Base-by-base conservation (phyloP, 139 green algal species). In the Coelastrella sp. region DNA sequence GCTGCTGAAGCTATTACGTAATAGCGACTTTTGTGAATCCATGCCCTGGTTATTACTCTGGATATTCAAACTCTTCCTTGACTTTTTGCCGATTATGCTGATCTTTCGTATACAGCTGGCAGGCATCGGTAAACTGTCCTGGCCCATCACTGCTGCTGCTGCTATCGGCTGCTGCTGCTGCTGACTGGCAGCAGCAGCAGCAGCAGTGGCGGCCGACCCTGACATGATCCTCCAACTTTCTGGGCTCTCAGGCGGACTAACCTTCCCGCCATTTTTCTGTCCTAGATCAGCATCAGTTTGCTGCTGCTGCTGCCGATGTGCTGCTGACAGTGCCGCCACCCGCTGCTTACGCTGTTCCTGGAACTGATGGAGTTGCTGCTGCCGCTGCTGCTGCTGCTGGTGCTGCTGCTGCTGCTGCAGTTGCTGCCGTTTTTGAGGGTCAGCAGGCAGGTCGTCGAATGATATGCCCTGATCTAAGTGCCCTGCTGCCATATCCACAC, bases 61-160 rank as follows among this genome's bases (percentile, higher is more conserved):
- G 94, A 96, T 61, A 92, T 74, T 23, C 93, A 96, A 74, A 92
- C 82, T 16, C 82, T 59, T 56, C 96, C 92, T 16, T 98, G 96
- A 95, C 82, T 79, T n/a, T n/a, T n/a, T n/a, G n/a, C n/a, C n/a
- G n/a, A n/a, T n/a, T n/a, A n/a, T n/a, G n/a, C n/a, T n/a, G n/a
- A n/a, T n/a, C n/a, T n/a, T n/a, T n/a, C n/a, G n/a, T n/a, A n/a
- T n/a, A n/a, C n/a, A n/a, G n/a, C n/a, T n/a, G n/a, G n/a, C n/a
- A n/a, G n/a, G n/a, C n/a, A n/a, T n/a, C n/a, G n/a, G n/a, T n/a
- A n/a, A n/a, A n/a, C n/a, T n/a, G n/a, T n/a, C n/a, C n/a, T n/a
- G n/a, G n/a, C n/a, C n/a, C n/a, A n/a, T n/a, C n/a, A n/a, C n/a
- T 81, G 75, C 75, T 81, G 75, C 13, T 81, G 75, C 75, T 59